Base-by-base conservation (phyloP, 768 basidiomycete genomes). In the Pleurotus tuoliensis region DNA sequence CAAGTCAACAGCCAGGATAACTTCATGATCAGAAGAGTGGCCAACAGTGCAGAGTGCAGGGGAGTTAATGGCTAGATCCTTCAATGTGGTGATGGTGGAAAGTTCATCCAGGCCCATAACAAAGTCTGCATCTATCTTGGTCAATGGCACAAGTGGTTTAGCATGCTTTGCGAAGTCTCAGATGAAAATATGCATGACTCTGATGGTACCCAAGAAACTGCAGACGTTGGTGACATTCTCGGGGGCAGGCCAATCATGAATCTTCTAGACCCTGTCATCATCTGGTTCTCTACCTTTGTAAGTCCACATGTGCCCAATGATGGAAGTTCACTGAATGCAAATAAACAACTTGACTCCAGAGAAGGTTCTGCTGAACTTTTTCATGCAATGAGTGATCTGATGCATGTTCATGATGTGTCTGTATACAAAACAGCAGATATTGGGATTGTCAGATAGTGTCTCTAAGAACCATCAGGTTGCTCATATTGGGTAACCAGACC, bases 291-390 rank as follows among this genome's bases (percentile, higher is more conserved):
- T 30, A 0, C 72, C 77, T 16, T 72, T 61, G 7, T 62, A 67
- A 0, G 69, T 75, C 52, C 75, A 77, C 0, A 48, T 49, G 44
- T 80, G 73, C 0, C 76, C 73, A 0, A 81, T 48, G 0, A 78
- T 65, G 0, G 62, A 58, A 0, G 68, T 58, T 40, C 68, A 63
- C 0, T 61, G 64, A 0, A 59, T 46, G 43, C 69, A 69, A 0
- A 80, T 44, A 0, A 63, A 24, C 0, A 69, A 58, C 53, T 80
- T 80, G 4, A 63, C 52, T 1, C 72, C 71, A 0, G 70, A 75
- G n/a, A 78, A 70, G 0, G 72, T 79, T 0, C 67, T 68, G 0
- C 77, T 70, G 2, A 60, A 38, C 40, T 75, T 67, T 20, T 73
- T 70, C 20, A 79, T 67, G 0, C 63, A 57, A 13, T 77, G 73